Base-by-base conservation (phyloP, 2,329 filamentous ascomycete species). In the Catunica adiposa region DNA sequence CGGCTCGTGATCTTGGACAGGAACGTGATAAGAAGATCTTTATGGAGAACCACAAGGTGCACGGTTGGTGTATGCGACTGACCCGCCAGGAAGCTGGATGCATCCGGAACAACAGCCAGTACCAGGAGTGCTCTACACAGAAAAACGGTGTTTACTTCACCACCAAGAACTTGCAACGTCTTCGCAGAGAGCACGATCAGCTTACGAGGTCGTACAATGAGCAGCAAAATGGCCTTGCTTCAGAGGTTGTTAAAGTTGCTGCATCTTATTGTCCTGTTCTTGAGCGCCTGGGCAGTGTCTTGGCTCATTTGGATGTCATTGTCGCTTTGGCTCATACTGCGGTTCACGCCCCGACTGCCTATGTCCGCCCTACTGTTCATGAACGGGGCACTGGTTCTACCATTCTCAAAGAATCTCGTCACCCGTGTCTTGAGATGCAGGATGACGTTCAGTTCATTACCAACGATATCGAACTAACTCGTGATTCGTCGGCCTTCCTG, bases 141-240 rank as follows among this genome's bases (percentile, higher is more conserved):
- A 98, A 98, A 76, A 98, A 96, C 66, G 92, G 92, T 46, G 92
- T 97, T 56, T 98, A 92, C 71, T 98, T 98, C 68, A 97, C 92
- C 1, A 98, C 92, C 2, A 82, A 80, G 55, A 81, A 77, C 31
- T 74, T 98, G 62, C 84, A 89, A 64, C 77, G 81, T 25, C 79
- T 89, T 63, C 84, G 92, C 31, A 80, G 90, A 54, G 90, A 98
- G 63, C 89, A 94, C 62, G 90, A 98, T 64, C 89, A 97, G 67
- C 76, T 96, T 0, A 94, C 88, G 0, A 83, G 89, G 59, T 95
- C 88, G 65, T 98, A 98, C 72, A 94, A 94, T 69, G 82, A 89
- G 55, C 97, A 89, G 0, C 94, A 98, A 69, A 84, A 80, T 59
- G 89, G 89, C 50, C 75, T 98, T 2, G 92, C 97, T 23, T 82